phyloP scores from a whole-genome alignment of 768 basidiomycete species.

The Rubroboletus pulcherrimus region DNA sequence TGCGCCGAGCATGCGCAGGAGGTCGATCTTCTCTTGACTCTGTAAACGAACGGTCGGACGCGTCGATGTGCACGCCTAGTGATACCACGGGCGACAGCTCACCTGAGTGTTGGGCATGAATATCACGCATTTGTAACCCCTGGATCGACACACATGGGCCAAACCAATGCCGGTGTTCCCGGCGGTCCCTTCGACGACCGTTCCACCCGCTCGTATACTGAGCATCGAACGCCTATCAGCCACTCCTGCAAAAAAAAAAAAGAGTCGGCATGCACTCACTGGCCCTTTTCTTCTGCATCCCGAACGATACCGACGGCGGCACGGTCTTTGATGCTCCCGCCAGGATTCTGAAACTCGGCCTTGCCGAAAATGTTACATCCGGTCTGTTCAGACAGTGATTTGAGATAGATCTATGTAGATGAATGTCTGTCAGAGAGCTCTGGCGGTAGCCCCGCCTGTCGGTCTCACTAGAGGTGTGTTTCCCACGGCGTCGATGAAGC shows the following conservation, averaged over 20 bases:
- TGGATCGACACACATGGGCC: constrained; percentile 89
- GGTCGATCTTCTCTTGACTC: constrained; percentile 98
- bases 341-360: constrained; percentile 98
- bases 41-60: constrained; percentile 29
- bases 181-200: constrained; percentile 96
- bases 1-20: constrained; percentile 94
- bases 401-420: constrained; percentile 68
- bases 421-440: constrained; percentile 1
- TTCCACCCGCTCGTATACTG: constrained; percentile 88
- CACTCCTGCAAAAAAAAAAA: neutral
- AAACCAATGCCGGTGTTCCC: constrained; percentile 98
- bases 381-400: constrained; percentile 74
- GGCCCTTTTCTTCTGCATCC: constrained; percentile 82
- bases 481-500: constrained; percentile 86
- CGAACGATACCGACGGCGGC: constrained; percentile 86
- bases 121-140: constrained; percentile 96
- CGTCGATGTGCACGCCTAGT: neutral
- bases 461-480: constrained; percentile 84
- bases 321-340: constrained; percentile 96
- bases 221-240: neutral
- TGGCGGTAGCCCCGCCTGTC: neutral
- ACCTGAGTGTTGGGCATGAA: constrained; percentile 98
- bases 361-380: constrained; percentile 90
- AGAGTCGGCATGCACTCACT: constrained; percentile 43
- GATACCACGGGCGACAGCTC: constrained; percentile 1